Evolutionary conservation across 169 alveolate species (phyloP), one percentile per base, ranked within the genome.

Genomic region (Plasmodium gallinaceum): DNA sequence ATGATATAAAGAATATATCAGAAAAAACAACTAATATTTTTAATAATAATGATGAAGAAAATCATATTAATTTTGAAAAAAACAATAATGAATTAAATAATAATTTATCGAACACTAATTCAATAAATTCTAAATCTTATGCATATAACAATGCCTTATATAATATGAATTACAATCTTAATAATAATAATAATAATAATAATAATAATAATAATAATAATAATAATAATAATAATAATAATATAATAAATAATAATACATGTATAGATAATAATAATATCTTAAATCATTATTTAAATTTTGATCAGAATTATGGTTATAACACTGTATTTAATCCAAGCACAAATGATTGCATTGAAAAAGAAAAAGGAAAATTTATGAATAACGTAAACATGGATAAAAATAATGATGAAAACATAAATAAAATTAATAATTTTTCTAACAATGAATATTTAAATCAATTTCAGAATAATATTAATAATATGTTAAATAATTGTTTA

Each of bases 381-480:
- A n/a, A 42, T 3, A n/a, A 26, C 52, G 9, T 3, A 24, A 70
- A 39, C 14, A 22, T 46, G 43, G 22, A 26, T 69, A 18, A 24
- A 12, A 64, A 64, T 24, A 26, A 48, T 48, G 9, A 26, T 32
- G 20, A 20, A 37, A 32, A 45, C 48, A 16, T 26, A 12, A 0
- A 4, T n/a, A 68, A 26, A 12, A 12, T 12, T 12, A 52, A 37
- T 20, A 61, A 62, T n/a, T 83, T 68, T 48, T 22, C 20, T 12
- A 43, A 57, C 57, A 61, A 14, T 52, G 91, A 68, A 42, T 68
- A 83, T 46, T n/a, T 37, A 26, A 83, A 54, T 8, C 43, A 61
- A 14, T 68, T 83, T 54, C 91, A 83, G 46, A 66, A 83, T n/a
- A 83, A 66, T 42, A 64, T n/a, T 5, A 51, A 61, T 71, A 83